These are phyloP conservation scores for Heterobasidion parviporum DNA, from an alignment of 1,284 basidiomycete genomes.

Conservation along the genomic window DNA sequence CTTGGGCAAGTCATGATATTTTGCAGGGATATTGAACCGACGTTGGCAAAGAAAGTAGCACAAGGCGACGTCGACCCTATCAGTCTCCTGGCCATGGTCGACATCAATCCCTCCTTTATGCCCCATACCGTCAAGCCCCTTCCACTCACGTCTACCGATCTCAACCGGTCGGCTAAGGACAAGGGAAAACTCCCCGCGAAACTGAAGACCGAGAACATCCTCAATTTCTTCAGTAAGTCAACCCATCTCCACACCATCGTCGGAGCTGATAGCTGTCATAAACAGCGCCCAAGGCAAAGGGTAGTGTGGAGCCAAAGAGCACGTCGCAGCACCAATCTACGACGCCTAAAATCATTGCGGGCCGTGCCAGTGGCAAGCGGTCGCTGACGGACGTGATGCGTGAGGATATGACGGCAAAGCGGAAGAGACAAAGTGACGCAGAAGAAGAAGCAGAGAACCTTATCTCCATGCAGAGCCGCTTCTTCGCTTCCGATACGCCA, in stretches of 20 bases:
- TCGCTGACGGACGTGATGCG: slow-evolving; percentile 64
- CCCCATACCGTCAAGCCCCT: slow-evolving; percentile 38
- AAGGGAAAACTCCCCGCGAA: slow-evolving; percentile 31
- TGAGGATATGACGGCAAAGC: slow-evolving; percentile 46
- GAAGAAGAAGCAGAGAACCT: background rate
- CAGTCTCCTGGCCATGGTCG: slow-evolving; percentile 62
- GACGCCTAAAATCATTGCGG: slow-evolving; percentile 24
- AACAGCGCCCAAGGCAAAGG: slow-evolving; percentile 29
- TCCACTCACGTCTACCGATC: slow-evolving; percentile 23
- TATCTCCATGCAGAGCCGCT: background rate
- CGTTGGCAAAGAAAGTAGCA: slow-evolving; percentile 61
- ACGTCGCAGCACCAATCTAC: slow-evolving; percentile 6
- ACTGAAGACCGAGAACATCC: slow-evolving; percentile 32
- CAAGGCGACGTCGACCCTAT: slow-evolving; percentile 75
- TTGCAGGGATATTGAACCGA: slow-evolving; percentile 48
- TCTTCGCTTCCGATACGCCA: background rate
- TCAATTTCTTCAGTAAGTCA: slow-evolving; percentile 50
- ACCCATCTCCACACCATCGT: background rate
- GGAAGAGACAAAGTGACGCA: slow-evolving; percentile 26
- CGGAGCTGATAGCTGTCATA: slow-evolving; percentile 11
- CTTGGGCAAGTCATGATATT: too few relatives aligned
- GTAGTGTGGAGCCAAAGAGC: slow-evolving; percentile 22
- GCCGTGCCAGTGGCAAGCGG: slow-evolving; percentile 65
- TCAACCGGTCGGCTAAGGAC: slow-evolving; percentile 22
- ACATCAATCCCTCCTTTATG: slow-evolving; percentile 68